Base-by-base conservation (phyloP, 352 stramenopile genomes). In the Phytophthora hibernalis region DNA sequence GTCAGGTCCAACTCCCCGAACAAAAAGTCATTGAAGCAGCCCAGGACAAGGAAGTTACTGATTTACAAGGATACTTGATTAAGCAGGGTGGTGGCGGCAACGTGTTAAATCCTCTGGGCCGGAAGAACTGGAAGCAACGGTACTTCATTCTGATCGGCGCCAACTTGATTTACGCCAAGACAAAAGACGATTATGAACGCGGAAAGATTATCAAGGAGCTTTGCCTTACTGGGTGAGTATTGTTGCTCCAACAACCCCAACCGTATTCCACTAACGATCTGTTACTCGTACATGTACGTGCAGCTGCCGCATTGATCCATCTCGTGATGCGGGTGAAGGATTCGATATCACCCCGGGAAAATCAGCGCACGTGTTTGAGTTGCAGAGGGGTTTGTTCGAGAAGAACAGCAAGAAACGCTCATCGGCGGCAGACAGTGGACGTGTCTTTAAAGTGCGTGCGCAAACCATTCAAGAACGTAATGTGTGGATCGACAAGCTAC, bases 91-190 rank as follows among this genome's bases (percentile, higher is more conserved):
- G 80, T 49, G 88, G 88, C 26, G 82, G 88, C 9, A 90, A 90
- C 43, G 80, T 83, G 9, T 82, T 92, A 21, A 95, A 93, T 33
- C 84, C 84, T 1, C 76, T 96, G 1, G 82, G 86, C 0, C 67
- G 88, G n/a, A 89, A 89, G 50, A 95, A 95, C 67, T 96, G 88
- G 88, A 96, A 96, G 71, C 86, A 95, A 61, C 79, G 88, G 28
- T 96, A 95, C 69, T 96, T 96, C 61, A 92, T 94, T 64, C 72
- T 96, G 24, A 80, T 81, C 22, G 83, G 80, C 2, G 59, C 75
- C 20, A 90, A 79, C 28, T 66, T 96, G 40, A 85, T 89, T 49
- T 96, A 96, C 54, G 88, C 88, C 1, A 92, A 85, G 61, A 92
- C 86, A 0, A 95, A 94, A 44, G 88, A 96, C 57, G 88, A 96